phyloP scores from a whole-genome alignment of 192 early-diverging fungal species.

The Backusella sp. region DNA sequence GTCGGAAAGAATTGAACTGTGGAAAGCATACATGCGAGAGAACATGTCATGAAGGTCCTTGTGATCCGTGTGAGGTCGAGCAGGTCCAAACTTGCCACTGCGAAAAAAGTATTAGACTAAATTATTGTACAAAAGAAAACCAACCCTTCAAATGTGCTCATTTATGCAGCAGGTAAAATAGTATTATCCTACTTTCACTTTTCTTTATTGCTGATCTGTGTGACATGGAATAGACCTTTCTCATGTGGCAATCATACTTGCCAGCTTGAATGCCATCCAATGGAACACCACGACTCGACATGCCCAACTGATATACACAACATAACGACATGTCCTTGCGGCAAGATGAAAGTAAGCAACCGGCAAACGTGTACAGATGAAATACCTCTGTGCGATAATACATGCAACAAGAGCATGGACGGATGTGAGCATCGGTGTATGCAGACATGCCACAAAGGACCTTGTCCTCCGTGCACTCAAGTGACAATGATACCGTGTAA shows the following conservation, averaged over 20 bases:
- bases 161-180: neutral
- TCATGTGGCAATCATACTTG: conserved; percentile 55
- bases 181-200: too few species aligned
- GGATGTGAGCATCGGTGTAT: conserved; percentile 63
- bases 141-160: neutral
- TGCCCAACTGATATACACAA: conserved; percentile 52
- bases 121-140: neutral
- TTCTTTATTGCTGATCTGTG: neutral
- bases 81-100: conserved; percentile 68
- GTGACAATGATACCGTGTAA: conserved; percentile 56
- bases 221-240: conserved; percentile 33
- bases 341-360: conserved; percentile 17
- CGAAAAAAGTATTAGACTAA: conserved; percentile 51
- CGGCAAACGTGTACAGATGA: conserved; percentile 49
- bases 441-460: conserved; percentile 57
- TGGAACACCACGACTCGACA: conserved; percentile 25
- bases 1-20: conserved; percentile 67
- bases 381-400: conserved; percentile 58
- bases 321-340: conserved; percentile 53
- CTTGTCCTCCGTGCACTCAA: conserved; percentile 62
- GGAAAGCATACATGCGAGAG: conserved; percentile 64
- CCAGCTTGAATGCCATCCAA: conserved; percentile 51
- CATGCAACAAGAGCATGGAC: conserved; percentile 56
- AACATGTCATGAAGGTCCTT: conserved; percentile 68
- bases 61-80: conserved; percentile 55